Conservation (phyloP, 2,329 filamentous ascomycete species). For the Fusarium dlaminii region DNA sequence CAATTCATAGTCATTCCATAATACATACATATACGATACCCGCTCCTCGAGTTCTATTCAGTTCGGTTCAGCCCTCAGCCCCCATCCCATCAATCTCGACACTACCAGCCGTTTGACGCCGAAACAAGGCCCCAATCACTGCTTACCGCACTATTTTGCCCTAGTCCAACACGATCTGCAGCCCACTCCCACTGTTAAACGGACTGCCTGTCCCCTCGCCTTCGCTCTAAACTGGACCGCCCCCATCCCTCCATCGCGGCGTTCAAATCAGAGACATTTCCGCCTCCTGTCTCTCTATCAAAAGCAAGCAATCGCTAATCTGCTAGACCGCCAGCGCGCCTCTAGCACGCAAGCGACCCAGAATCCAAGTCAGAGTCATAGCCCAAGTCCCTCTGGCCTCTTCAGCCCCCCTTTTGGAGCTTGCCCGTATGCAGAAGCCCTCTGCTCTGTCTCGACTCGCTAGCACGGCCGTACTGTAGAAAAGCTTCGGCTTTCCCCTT, state of each 20-base stretch:
- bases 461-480: constrained; percentile 28
- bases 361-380: background rate
- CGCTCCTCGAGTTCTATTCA: background rate
- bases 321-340: constrained; percentile 28
- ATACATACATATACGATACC: constrained; percentile 3
- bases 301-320: constrained; percentile 35
- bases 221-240: constrained; percentile 5
- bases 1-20: background rate
- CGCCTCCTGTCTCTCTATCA: constrained; percentile 35
- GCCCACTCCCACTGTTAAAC: constrained; percentile 18
- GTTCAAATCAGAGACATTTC: constrained; percentile 31
- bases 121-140: background rate
- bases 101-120: constrained; percentile 22
- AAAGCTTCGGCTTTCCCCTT: constrained; percentile 25
- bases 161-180: constrained; percentile 16
- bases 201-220: background rate
- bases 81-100: background rate
- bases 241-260: constrained; percentile 3
- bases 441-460: constrained; percentile 6
- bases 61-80: background rate
- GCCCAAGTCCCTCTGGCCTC: background rate
- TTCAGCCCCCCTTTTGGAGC: constrained; percentile 19
- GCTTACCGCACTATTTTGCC: constrained; percentile 5
- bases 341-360: constrained; percentile 31
- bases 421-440: constrained; percentile 38